Evolutionary conservation across 75 land plant genomes (phyloP).

Genomic region (Sequoiadendron giganteum): DNA sequence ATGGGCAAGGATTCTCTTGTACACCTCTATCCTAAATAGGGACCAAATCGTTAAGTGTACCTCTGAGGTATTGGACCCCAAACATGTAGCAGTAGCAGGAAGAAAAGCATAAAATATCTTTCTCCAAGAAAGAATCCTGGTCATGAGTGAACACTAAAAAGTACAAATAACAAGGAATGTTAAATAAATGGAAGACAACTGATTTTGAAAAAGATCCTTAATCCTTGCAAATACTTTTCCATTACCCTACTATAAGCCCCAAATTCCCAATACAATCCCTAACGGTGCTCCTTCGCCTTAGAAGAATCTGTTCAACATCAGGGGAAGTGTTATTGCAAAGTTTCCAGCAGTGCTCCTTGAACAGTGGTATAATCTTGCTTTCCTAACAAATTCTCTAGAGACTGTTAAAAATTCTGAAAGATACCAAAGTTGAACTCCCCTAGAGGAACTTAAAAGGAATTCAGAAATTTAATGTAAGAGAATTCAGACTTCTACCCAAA

Average conservation of each 20-base stretch:
- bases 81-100: neutral
- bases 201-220: neutral
- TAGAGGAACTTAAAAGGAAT: too few relatives aligned
- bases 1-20: neutral
- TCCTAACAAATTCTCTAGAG: neutral
- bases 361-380: neutral
- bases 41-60: neutral
- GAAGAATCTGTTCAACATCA: neutral
- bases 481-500: too few relatives aligned
- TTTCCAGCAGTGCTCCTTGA: neutral
- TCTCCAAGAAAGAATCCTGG: neutral
- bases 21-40: neutral
- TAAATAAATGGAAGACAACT: neutral
- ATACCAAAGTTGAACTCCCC: neutral
- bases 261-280: neutral
- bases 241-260: neutral
- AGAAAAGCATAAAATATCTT: neutral
- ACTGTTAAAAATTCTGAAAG: neutral
- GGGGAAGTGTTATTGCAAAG: neutral
- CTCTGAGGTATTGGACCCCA: neutral
- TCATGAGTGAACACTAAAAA: neutral
- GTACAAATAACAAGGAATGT: neutral
- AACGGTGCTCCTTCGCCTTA: neutral
- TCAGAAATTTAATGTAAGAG: neutral
- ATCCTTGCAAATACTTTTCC: neutral